phyloP scores from a whole-genome alignment of 2,329 filamentous ascomycete species.

The Talaromyces funiculosus region DNA sequence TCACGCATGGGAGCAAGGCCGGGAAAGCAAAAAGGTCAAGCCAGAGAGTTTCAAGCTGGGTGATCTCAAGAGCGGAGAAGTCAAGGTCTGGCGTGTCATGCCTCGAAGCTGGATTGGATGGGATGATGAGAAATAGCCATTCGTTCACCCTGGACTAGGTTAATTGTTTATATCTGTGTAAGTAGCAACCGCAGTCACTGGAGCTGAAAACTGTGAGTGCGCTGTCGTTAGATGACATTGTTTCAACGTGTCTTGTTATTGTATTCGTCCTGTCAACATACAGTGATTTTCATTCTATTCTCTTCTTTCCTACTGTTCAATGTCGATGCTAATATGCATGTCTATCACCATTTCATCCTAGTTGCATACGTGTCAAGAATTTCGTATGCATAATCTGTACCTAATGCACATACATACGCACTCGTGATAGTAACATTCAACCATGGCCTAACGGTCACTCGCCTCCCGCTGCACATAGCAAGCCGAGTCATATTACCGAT shows the following conservation, averaged over 20 bases:
- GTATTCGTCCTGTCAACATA: not conserved
- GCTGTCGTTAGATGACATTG: not conserved
- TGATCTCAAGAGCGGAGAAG: conserved; percentile 86
- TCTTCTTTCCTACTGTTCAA: not conserved
- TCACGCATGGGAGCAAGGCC: conserved; percentile 86
- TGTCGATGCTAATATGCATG: conserved; percentile 1
- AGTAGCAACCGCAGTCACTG: not conserved
- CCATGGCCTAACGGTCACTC: too few relatives aligned
- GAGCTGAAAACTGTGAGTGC: not conserved
- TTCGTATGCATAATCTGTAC: conserved; percentile 1
- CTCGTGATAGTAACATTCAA: too few relatives aligned
- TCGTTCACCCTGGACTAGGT: not conserved
- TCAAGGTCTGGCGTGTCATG: conserved; percentile 96
- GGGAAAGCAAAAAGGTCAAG: conserved; percentile 90
- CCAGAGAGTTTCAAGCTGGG: conserved; percentile 90
- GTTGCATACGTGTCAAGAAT: not conserved
- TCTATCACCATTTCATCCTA: not conserved
- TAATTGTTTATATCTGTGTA: conserved; percentile 3
- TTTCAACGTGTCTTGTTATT: not conserved
- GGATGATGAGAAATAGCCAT: conserved; percentile 42
- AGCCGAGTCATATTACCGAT: not conserved
- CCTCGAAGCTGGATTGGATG: conserved; percentile 88
- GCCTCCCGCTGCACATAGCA: too few relatives aligned
- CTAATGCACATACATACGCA: not conserved
- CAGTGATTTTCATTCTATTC: not conserved